Evolutionary conservation across 176 grass and related monocot species (phyloP).

Genomic region (Carex cristatella): DNA sequence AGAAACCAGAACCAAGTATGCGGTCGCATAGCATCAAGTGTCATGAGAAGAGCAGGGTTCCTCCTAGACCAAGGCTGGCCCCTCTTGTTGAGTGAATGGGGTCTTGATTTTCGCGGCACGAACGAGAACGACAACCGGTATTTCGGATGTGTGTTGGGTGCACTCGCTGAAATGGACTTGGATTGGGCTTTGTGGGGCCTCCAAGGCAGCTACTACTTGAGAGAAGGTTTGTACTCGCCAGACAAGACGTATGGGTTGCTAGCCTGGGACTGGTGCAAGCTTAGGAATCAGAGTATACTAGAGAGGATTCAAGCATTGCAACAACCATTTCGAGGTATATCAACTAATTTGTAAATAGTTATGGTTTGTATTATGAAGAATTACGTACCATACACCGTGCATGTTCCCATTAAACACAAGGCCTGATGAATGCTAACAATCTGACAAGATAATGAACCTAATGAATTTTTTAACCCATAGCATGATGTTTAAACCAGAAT

Average conservation of each 20-base stretch:
- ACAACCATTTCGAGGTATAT: constrained; percentile 37
- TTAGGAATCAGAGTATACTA: constrained; percentile 33
- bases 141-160: constrained; percentile 30
- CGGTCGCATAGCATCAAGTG: constrained; percentile 21
- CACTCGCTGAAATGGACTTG: constrained; percentile 46
- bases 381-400: no score
- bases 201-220: constrained; percentile 62
- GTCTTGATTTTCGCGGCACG: constrained; percentile 37
- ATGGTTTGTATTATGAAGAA: not conserved
- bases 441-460: no score
- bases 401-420: no score
- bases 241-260: constrained; percentile 60
- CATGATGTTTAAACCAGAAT: no score
- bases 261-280: constrained; percentile 38
- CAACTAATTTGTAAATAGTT: not conserved
- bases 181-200: constrained; percentile 69
- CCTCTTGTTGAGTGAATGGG: constrained; percentile 71
- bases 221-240: constrained; percentile 36
- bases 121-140: constrained; percentile 42
- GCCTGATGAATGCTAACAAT: no score
- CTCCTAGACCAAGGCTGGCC: constrained; percentile 38
- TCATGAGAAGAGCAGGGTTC: constrained; percentile 37
- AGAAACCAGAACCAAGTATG: constrained; percentile 55
- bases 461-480: no score
- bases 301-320: constrained; percentile 39